phyloP scores from a whole-genome alignment of 2,329 filamentous ascomycete species.

The Calonectria pseudoturangicola region DNA sequence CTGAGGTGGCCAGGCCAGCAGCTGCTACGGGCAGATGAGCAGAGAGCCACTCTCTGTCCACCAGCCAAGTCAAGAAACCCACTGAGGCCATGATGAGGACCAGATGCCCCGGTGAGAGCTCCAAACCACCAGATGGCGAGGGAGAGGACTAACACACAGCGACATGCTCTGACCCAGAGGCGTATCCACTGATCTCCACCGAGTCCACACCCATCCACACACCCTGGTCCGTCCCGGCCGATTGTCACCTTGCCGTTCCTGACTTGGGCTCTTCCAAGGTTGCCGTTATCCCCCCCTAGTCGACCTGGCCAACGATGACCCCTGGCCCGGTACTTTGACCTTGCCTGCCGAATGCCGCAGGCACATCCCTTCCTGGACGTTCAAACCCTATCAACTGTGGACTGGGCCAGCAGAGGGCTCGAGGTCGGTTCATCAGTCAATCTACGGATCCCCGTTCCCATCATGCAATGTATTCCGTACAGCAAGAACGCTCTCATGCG shows the following conservation, averaged over 20 bases:
- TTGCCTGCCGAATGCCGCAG: constrained; percentile 39
- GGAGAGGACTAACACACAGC: constrained; percentile 27
- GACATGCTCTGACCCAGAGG: constrained; percentile 26
- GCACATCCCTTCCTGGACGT: constrained; percentile 27
- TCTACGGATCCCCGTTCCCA: constrained; percentile 30
- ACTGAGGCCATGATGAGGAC: constrained; percentile 32
- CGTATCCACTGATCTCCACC: constrained; percentile 43
- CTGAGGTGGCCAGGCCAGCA: constrained; percentile 24
- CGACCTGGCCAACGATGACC: constrained; percentile 33
- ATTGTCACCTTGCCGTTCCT: constrained; percentile 54
- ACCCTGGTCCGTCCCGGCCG: constrained; percentile 53
- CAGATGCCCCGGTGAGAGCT: constrained; percentile 23
- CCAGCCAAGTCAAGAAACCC: constrained; percentile 13
- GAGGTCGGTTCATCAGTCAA: constrained; percentile 33
- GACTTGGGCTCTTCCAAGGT: constrained; percentile 50
- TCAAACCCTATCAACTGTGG: constrained; percentile 32
- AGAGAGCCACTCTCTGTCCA: constrained; percentile 23
- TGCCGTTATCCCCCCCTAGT: constrained; percentile 37
- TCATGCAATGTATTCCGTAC: constrained; percentile 30
- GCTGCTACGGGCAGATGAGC: constrained; percentile 16
- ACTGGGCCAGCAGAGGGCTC: constrained; percentile 24
- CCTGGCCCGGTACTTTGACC: constrained; percentile 45
- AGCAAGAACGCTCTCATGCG: constrained; percentile 26
- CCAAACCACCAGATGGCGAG: constrained; percentile 17
- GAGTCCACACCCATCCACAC: constrained; percentile 43